phyloP scores from a whole-genome alignment of 257 asterid genomes.

The Nicotiana tabacum region DNA sequence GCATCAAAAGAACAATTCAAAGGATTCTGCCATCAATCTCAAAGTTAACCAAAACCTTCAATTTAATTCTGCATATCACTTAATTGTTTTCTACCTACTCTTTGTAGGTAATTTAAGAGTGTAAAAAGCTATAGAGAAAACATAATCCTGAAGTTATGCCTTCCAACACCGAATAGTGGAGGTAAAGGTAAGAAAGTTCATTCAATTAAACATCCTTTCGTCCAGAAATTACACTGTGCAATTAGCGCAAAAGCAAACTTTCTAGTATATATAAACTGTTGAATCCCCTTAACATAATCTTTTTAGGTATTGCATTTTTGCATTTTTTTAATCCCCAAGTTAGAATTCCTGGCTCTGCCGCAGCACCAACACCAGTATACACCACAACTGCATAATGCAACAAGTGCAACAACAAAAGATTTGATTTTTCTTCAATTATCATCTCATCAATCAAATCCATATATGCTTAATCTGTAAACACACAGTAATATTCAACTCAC shows the following conservation, averaged over 20 bases:
- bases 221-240: too few species aligned
- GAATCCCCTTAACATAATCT: too few species aligned
- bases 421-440: not conserved
- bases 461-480: not conserved
- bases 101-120: not conserved
- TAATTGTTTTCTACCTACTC: not conserved
- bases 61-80: not conserved
- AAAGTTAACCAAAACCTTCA: not conserved
- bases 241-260: too few species aligned
- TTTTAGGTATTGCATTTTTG: too few species aligned
- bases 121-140: not conserved
- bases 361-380: not conserved
- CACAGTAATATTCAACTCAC: constrained; percentile 7
- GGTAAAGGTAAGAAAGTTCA: too few species aligned
- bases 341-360: too few species aligned
- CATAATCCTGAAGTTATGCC: not conserved
- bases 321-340: not conserved
- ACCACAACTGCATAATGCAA: not conserved
- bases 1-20: not conserved
- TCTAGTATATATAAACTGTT: too few species aligned
- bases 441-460: not conserved
- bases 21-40: not conserved
- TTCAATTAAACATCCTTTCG: too few species aligned
- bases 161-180: not conserved
- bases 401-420: not conserved